Evolutionary conservation across 139 green algal species (phyloP).

Genomic region (Mychonastes homosphaera): DNA sequence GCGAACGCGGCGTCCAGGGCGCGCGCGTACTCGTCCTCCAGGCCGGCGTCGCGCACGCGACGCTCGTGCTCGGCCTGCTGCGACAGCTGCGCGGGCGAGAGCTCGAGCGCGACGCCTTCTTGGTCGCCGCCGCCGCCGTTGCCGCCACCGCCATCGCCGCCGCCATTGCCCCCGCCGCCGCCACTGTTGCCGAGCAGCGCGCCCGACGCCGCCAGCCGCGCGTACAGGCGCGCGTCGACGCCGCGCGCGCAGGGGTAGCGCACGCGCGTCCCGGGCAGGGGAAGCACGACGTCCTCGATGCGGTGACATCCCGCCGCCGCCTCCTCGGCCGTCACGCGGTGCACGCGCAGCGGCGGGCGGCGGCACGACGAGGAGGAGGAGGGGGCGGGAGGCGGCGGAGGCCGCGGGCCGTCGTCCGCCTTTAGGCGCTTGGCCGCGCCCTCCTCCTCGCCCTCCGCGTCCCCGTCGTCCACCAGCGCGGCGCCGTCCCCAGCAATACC

Average conservation of each 20-base stretch:
- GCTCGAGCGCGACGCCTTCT: too few species aligned
- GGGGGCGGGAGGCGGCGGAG: too few species aligned
- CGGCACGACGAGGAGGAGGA: background rate
- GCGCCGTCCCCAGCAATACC: conserved; percentile 2
- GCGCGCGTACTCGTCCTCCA: conserved; percentile 21
- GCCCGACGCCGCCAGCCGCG: too few species aligned
- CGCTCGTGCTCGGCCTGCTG: too few species aligned
- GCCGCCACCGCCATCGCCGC: too few species aligned
- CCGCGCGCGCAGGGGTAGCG: conserved; percentile 34
- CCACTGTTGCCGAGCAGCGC: too few species aligned
- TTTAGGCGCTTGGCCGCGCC: background rate
- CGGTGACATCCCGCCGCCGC: conserved; percentile 30
- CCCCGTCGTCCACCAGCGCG: conserved; percentile 6
- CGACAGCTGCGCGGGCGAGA: too few species aligned
- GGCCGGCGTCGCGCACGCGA: too few species aligned
- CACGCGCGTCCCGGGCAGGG: conserved; percentile 57
- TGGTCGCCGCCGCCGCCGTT: too few species aligned
- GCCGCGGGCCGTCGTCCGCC: too few species aligned
- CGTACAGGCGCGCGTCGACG: too few species aligned
- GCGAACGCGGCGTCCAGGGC: conserved; percentile 34
- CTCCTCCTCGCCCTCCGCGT: background rate
- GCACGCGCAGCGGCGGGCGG: conserved; percentile 31
- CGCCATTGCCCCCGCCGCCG: too few species aligned
- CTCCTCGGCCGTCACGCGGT: conserved; percentile 69
- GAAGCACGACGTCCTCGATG: conserved; percentile 79